Percentiles rank a stretch among this genome's conserved stretches.
Conservation (phyloP, 345 rosid species). For the Kandelia obovata region DNA sequence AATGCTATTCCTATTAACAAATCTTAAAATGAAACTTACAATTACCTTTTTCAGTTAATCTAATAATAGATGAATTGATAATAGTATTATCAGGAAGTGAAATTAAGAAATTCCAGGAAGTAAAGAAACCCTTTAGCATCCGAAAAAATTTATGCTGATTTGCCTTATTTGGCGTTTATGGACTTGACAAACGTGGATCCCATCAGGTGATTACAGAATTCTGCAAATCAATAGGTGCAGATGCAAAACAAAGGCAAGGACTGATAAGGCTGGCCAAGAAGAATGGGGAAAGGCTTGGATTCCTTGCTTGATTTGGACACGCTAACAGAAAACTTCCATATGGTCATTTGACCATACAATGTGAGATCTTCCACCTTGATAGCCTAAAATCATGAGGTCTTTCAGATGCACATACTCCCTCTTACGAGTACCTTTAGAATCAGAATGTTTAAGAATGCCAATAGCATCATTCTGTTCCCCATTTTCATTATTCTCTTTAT, state of each 20-base stretch:
- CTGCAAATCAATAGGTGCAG: slow-evolving; percentile 97
- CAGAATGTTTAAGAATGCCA: slow-evolving; percentile 13
- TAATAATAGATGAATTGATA: too few species aligned
- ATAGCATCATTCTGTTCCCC: not conserved
- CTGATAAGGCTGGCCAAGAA: slow-evolving; percentile 89
- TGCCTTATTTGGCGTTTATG: not conserved
- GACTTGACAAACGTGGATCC: not conserved
- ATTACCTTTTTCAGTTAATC: too few species aligned
- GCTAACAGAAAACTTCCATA: not conserved
- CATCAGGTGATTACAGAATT: slow-evolving; percentile 85
- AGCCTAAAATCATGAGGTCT: slow-evolving; percentile 7
- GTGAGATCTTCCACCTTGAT: slow-evolving; percentile 8
- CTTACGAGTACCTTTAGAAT: slow-evolving; percentile 14
- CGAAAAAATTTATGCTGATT: not conserved
- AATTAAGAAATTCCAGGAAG: too few species aligned
- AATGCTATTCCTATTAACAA: too few species aligned
- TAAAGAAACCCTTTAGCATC: not conserved
- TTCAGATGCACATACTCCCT: slow-evolving; percentile 15
- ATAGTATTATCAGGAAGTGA: too few species aligned
- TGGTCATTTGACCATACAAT: slow-evolving; percentile 5
- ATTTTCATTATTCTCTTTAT: slow-evolving; percentile 11
- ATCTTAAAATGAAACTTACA: too few species aligned
- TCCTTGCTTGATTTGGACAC: slow-evolving; percentile 54
- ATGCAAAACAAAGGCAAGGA: slow-evolving; percentile 94
- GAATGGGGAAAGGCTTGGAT: slow-evolving; percentile 94